These are phyloP conservation scores for Hapsidospora chrysogenum DNA, from an alignment of 495 filamentous ascomycete species.

Conservation along the genomic window DNA sequence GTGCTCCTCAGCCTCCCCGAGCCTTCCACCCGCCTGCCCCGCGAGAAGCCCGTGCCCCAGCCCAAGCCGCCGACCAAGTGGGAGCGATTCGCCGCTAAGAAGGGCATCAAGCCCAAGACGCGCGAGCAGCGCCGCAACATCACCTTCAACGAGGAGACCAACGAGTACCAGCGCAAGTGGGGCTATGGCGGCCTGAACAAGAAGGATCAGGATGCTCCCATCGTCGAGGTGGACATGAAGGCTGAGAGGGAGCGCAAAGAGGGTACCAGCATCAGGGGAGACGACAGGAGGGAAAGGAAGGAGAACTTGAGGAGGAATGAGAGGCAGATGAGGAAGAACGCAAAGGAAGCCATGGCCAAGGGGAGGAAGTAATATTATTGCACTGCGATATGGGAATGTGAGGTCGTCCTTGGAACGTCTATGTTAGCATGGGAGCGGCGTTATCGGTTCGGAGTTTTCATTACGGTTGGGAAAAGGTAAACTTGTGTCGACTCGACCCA, in stretches of 20 bases:
- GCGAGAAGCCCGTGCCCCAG: slow-evolving; percentile 76
- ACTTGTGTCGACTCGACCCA: no score
- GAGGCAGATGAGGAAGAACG: slow-evolving; percentile 49
- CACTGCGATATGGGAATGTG: no score
- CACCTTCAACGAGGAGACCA: slow-evolving; percentile 67
- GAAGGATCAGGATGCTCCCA: slow-evolving; percentile 44
- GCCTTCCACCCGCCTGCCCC: slow-evolving; percentile 50
- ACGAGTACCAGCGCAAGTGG: slow-evolving; percentile 85
- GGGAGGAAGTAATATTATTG: slow-evolving; percentile 2
- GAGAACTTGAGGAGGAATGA: slow-evolving; percentile 52
- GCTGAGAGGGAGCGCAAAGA: slow-evolving; percentile 49
- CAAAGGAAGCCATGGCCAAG: slow-evolving; percentile 28
- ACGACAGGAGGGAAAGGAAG: slow-evolving; percentile 44
- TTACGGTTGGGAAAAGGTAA: no score
- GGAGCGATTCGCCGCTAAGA: slow-evolving; percentile 88
- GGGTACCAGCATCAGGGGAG: slow-evolving; percentile 38
- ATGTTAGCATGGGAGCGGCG: slow-evolving; percentile 1
- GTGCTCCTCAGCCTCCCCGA: slow-evolving; percentile 63
- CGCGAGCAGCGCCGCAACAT: slow-evolving; percentile 45
- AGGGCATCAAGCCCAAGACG: slow-evolving; percentile 77
- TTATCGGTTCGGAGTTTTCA: no score
- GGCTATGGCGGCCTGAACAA: slow-evolving; percentile 81
- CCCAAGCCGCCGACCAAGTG: slow-evolving; percentile 77
- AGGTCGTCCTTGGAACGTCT: background rate
- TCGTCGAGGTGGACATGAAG: slow-evolving; percentile 80